phyloP scores from a whole-genome alignment of 2,329 filamentous ascomycete species.

The Amauroascus niger region DNA sequence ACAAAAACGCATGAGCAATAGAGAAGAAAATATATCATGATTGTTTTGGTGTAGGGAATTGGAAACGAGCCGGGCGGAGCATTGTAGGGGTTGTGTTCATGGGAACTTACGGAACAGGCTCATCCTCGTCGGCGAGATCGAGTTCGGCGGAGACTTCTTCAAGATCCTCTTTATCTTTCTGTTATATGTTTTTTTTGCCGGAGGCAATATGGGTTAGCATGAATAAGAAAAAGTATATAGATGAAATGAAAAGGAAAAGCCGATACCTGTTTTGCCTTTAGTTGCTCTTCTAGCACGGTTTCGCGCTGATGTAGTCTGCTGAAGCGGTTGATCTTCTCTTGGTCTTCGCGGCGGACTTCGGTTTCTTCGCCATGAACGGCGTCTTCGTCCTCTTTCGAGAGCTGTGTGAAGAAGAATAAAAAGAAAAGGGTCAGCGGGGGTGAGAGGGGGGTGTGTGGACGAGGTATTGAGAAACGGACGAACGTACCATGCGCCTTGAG shows the following conservation, averaged over 20 bases:
- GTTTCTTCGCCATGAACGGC: slow-evolving; percentile 65
- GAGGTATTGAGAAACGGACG: too few species aligned
- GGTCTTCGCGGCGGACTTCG: slow-evolving; percentile 90
- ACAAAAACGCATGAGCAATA: not conserved
- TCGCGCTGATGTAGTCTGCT: slow-evolving; percentile 87
- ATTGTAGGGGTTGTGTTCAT: too few species aligned
- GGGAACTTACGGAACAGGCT: slow-evolving; percentile 70
- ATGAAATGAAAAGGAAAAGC: slow-evolving; percentile 10
- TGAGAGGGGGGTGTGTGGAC: slow-evolving; percentile 1
- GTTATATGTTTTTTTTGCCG: slow-evolving; percentile 3
- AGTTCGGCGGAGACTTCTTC: slow-evolving; percentile 86
- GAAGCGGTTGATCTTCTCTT: slow-evolving; percentile 98
- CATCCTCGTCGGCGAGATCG: slow-evolving; percentile 90
- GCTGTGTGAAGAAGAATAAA: slow-evolving; percentile 52
- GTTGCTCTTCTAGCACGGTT: slow-evolving; percentile 64
- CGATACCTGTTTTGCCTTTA: slow-evolving; percentile 69
- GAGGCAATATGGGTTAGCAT: not conserved
- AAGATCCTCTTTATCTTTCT: slow-evolving; percentile 98
- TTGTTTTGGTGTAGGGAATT: too few species aligned
- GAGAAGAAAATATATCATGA: too few species aligned
- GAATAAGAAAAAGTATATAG: too few species aligned
- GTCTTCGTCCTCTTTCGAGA: slow-evolving; percentile 86
- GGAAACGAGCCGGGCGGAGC: too few species aligned
- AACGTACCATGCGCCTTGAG: slow-evolving; percentile 54
- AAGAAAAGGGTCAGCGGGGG: not conserved